Evolutionary conservation across 2,329 filamentous ascomycete genomes (phyloP).

Genomic region (Rutstroemia sp.): DNA sequence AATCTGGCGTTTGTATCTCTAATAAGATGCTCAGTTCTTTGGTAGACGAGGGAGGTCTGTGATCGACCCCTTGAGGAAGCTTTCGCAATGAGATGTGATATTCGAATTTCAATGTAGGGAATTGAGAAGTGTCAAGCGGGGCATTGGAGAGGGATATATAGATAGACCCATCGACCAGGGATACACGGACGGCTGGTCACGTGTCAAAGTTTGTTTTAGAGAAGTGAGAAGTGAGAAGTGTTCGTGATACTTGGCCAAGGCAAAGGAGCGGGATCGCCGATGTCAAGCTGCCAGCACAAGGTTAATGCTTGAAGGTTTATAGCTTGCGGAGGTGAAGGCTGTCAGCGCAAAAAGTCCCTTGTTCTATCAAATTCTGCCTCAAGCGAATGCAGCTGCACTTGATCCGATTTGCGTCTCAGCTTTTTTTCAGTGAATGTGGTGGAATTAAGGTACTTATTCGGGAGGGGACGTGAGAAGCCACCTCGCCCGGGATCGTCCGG

Average conservation of each 20-base stretch:
- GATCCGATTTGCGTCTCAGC: background rate
- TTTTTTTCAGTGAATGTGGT: background rate
- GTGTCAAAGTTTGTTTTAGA: background rate
- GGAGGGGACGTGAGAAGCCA: background rate
- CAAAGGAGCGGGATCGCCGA: background rate
- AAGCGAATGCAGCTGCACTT: background rate
- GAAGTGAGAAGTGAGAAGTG: background rate
- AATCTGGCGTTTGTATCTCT: slow-evolving; percentile 30
- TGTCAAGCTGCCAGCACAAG: background rate
- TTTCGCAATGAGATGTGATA: background rate
- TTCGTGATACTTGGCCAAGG: background rate
- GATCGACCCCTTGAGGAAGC: background rate
- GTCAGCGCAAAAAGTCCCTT: no score
- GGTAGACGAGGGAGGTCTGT: slow-evolving; percentile 9
- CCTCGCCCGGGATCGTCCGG: background rate
- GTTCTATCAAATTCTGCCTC: no score
- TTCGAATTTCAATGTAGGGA: background rate
- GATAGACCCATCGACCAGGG: background rate
- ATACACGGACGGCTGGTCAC: background rate
- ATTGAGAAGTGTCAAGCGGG: background rate
- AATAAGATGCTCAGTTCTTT: slow-evolving; percentile 30
- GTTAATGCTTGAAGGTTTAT: background rate
- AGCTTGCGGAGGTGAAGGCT: background rate
- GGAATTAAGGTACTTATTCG: background rate
- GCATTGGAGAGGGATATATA: background rate